Conservation (phyloP, 2,329 filamentous ascomycete species). For the Fusarium sp. region DNA sequence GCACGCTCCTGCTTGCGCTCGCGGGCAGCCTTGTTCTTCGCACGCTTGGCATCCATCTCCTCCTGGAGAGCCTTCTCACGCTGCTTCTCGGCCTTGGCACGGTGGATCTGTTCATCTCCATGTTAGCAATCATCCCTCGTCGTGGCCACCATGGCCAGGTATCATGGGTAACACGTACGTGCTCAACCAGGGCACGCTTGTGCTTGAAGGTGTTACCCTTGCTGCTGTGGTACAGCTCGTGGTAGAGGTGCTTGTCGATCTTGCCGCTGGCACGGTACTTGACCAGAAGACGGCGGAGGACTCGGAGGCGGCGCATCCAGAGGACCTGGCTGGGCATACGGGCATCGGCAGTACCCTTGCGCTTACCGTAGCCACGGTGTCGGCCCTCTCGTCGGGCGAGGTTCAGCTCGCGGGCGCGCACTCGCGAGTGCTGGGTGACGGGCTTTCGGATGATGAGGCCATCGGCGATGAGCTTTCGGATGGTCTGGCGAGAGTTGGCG, state of each 20-base stretch:
- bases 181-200: conserved; percentile 99
- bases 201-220: conserved; percentile 99
- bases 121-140: conserved; percentile 28
- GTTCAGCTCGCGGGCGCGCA: conserved; percentile 94
- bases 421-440: conserved; percentile 99
- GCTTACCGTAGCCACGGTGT: conserved; percentile 99
- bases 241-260: conserved; percentile 99
- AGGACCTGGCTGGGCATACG: conserved; percentile 99
- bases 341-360: conserved; percentile 99
- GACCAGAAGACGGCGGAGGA: conserved; percentile 98
- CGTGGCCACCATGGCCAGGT: not conserved
- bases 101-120: conserved; percentile 84
- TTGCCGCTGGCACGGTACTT: conserved; percentile 99
- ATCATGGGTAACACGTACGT: conserved; percentile 77
- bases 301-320: conserved; percentile 99
- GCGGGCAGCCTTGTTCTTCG: conserved; percentile 99
- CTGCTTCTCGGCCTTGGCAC: conserved; percentile 99
- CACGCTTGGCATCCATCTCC: conserved; percentile 99
- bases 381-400: conserved; percentile 93
- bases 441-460: conserved; percentile 99
- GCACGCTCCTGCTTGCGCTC: conserved; percentile 97
- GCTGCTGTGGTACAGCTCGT: conserved; percentile 99
- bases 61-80: conserved; percentile 97
- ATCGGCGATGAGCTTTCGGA: conserved; percentile 99
- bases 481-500: conserved; percentile 99